A percentile compares a stretch with the other conserved stretches of the same genome.
These are phyloP conservation scores for Isabelozyma gotoi DNA, from an alignment of 805 yeast species.

Conservation along the genomic window DNA sequence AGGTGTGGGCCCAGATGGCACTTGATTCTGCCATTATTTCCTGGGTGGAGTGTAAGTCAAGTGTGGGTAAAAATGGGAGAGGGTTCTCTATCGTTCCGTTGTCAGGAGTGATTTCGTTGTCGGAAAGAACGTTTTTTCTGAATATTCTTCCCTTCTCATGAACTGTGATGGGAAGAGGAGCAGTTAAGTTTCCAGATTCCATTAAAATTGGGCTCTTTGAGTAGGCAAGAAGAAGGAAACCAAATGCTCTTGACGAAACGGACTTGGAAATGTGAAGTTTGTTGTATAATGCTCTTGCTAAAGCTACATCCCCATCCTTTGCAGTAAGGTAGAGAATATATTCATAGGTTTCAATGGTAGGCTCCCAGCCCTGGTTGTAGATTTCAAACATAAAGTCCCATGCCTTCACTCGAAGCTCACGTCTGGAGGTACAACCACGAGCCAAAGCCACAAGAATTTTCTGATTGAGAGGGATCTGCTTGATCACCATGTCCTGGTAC, in stretches of 20 bases:
- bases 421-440: conserved; percentile 61
- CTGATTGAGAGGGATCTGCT: conserved; percentile 28
- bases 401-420: conserved; percentile 51
- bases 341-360: conserved; percentile 53
- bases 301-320: conserved; percentile 71
- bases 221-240: conserved; percentile 50
- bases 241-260: conserved; percentile 39
- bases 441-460: conserved; percentile 55
- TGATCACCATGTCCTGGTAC: conserved; percentile 61
- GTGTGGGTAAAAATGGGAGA: conserved; percentile 73
- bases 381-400: conserved; percentile 79
- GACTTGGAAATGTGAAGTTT: conserved; percentile 39
- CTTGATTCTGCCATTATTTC: conserved; percentile 69
- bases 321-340: conserved; percentile 77
- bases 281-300: conserved; percentile 66
- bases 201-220: conserved; percentile 30
- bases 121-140: conserved; percentile 46
- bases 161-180: conserved; percentile 33
- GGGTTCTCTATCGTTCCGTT: conserved; percentile 9
- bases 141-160: conserved; percentile 48
- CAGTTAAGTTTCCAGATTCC: conserved; percentile 11
- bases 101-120: conserved; percentile 12
- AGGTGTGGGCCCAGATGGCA: conserved; percentile 67
- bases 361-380: conserved; percentile 42
- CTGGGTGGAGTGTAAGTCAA: conserved; percentile 33